These are phyloP conservation scores for Paracoccidioides lutzii DNA, from an alignment of 2,329 filamentous ascomycete species.

Conservation along the genomic window DNA sequence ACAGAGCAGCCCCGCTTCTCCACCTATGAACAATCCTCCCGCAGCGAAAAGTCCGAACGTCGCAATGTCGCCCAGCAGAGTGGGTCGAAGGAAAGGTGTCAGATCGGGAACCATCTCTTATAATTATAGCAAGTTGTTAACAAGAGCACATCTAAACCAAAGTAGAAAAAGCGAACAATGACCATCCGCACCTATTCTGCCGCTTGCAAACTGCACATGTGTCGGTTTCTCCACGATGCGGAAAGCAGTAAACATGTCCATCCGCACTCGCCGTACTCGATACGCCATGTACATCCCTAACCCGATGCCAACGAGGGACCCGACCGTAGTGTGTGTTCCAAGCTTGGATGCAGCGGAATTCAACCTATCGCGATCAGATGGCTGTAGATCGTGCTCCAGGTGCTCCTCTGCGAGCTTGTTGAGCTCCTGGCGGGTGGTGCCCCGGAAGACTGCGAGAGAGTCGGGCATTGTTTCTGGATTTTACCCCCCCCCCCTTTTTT, in stretches of 20 bases:
- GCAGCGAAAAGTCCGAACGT: slow-evolving; percentile 51
- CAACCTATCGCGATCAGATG: slow-evolving; percentile 47
- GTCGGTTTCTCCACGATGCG: slow-evolving; percentile 48
- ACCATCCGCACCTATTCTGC: slow-evolving; percentile 39
- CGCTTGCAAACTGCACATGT: slow-evolving; percentile 49
- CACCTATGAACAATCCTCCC: slow-evolving; percentile 51
- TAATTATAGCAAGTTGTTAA: not conserved
- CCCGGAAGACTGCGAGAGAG: slow-evolving; percentile 37
- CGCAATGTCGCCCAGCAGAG: slow-evolving; percentile 45
- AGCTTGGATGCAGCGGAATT: slow-evolving; percentile 44
- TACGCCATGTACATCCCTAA: slow-evolving; percentile 47
- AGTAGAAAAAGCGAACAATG: not conserved
- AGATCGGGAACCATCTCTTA: slow-evolving; percentile 50
- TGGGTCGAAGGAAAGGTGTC: slow-evolving; percentile 44
- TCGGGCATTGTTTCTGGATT: slow-evolving; percentile 24
- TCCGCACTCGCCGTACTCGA: slow-evolving; percentile 43
- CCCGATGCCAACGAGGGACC: slow-evolving; percentile 47
- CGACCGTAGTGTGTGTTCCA: slow-evolving; percentile 42
- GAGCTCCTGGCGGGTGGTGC: slow-evolving; percentile 38
- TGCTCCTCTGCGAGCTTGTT: slow-evolving; percentile 45
- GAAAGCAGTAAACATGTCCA: slow-evolving; percentile 50
- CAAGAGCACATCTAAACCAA: not conserved
- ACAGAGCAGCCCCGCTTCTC: slow-evolving; percentile 47
- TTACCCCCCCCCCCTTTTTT: too few species aligned
- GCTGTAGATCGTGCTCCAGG: slow-evolving; percentile 44